Conservation (phyloP, 495 filamentous ascomycete species). For the Cudoniella acicularis region DNA sequence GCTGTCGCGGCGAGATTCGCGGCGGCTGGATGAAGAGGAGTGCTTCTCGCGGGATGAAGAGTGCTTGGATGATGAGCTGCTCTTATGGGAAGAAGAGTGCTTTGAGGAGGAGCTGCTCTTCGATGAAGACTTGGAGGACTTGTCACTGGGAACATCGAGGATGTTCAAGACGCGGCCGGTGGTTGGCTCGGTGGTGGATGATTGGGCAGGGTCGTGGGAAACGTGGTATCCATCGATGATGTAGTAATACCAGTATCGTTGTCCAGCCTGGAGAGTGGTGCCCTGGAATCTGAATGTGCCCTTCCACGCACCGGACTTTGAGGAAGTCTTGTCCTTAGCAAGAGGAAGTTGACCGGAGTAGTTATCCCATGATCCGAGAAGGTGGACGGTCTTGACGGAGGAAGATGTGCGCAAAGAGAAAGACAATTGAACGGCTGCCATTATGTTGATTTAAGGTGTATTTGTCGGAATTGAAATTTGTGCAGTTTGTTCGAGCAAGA, state of each 20-base stretch:
- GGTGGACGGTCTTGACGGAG: constrained; percentile 95
- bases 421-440: constrained; percentile 80
- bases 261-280: constrained; percentile 72
- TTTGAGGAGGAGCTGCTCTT: constrained; percentile 41
- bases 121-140: constrained; percentile 45
- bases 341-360: constrained; percentile 91
- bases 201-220: constrained; percentile 90
- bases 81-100: constrained; percentile 34
- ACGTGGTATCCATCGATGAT: constrained; percentile 99
- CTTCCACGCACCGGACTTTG: constrained; percentile 83
- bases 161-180: constrained; percentile 91
- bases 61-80: constrained; percentile 22
- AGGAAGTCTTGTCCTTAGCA: constrained; percentile 73
- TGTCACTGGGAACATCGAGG: constrained; percentile 53
- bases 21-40: constrained; percentile 22
- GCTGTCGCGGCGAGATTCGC: constrained; percentile 36
- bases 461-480: constrained; percentile 22
- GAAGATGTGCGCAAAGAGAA: constrained; percentile 93
- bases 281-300: constrained; percentile 96
- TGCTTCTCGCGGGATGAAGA: constrained; percentile 25
- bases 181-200: constrained; percentile 90
- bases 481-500: constrained; percentile 28
- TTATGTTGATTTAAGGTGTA: constrained; percentile 48
- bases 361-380: constrained; percentile 98
- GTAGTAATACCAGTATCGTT: constrained; percentile 99